Base-by-base conservation (phyloP, 1,284 basidiomycete species). In the Ganoderma multipileum region DNA sequence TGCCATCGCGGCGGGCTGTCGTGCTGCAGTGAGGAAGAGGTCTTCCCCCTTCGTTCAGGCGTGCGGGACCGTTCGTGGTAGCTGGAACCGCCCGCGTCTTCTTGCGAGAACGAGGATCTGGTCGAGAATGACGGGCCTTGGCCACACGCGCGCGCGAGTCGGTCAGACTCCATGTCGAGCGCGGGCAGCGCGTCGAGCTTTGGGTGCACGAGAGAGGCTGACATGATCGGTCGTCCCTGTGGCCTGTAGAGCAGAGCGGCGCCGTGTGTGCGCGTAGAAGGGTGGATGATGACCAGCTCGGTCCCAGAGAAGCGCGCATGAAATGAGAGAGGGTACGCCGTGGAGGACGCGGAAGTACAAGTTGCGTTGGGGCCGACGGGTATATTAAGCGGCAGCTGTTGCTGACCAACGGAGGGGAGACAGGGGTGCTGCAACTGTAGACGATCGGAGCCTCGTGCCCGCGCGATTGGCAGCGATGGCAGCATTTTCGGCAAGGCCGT, bases 131-230 rank as follows among this genome's bases (percentile, higher is more conserved):
- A 64, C 12, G 76, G 76, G 4, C 69, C 69, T 41, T 76, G 75
- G 5, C 77, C 77, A 55, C 77, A 79, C 0, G 77, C 76, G 14
- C 77, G 74, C 28, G 76, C 77, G 57, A 77, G 76, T 8, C 77
- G 75, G 63, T 79, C 78, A 26, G 68, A 64, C 41, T 79, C 78
- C 42, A 71, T 73, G 58, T 79, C 77, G 30, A 73, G 55, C 11
- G 55, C 30, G 55, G 69, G 67, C 20, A 71, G 64, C 8, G 69
- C 39, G 39, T 55, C 63, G 38, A 72, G 47, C 67, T 67, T 68
- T 39, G 64, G 28, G 30, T 66, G 66, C 11, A 64, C 66, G 54
- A 67, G 54, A 14, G 65, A 59, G 55, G 52, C 52, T 55, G 52
- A 55, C 52, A 68, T 20, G 64, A 47, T 16, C 50, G 42, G 30